Base-by-base conservation (phyloP, 2,329 filamentous ascomycete genomes). In the Penicillium sp. region DNA sequence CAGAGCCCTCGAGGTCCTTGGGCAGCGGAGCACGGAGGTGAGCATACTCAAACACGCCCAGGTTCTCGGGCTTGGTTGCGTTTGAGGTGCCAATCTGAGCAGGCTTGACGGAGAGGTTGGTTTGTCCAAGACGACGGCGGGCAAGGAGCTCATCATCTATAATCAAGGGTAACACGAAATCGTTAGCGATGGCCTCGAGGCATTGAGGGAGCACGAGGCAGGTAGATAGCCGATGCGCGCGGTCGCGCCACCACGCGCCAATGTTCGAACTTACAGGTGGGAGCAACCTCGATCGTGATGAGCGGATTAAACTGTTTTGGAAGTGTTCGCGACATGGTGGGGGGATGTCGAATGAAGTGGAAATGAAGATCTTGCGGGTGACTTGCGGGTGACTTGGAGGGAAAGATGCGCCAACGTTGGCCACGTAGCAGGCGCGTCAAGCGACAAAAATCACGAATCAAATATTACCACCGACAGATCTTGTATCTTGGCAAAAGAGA, bases 31-130 rank as follows among this genome's bases (percentile, higher is more conserved):
- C 93, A 70, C 93, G 89, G 49, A 99, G 83, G 74, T 99, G 94
- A 64, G 93, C 93, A 76, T 99, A 99, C 77, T 97, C 94, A 73
- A 99, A 96, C 47, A 88, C 86, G 51, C 91, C 91, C 60, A 94
- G 81, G 66, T 89, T 87, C 65, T 88, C 83, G 47, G 86, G 81
- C 73, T 91, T 90, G 56, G 87, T 85, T 62, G 91, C 88, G 74
- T 87, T 89, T 39, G 84, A 83, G 10, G 85, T 85, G 59, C 85
- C 86, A n/a, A 88, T 80, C 66, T 89, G 86, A 35, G 88, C 86
- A 69, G 91, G 87, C 79, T 92, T 94, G 52, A 93, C 87, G 10
- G 88, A 87, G 63, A 99, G 83, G 76, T 96, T 90, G 25, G 94
- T 99, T 78, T 96, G 93, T 47, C 93, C 94, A 45, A 99, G 83